A percentile compares a stretch with the other conserved stretches of the same genome.
Conservation (phyloP, 257 asterid species). For the Nicotiana tabacum region DNA sequence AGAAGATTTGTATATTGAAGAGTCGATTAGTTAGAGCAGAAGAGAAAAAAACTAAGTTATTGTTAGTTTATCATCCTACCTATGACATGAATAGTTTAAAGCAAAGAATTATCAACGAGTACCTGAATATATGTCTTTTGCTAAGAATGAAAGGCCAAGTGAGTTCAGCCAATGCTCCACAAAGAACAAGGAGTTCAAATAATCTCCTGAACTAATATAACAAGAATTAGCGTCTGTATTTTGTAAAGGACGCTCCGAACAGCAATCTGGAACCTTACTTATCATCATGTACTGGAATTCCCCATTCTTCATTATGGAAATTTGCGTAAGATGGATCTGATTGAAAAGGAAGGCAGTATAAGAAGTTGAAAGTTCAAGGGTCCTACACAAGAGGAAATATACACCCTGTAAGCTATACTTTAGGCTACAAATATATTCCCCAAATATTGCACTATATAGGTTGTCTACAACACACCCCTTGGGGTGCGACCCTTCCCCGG, state of each 20-base stretch:
- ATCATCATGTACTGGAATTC: slow-evolving; percentile 56
- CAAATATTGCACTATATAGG: too few species aligned
- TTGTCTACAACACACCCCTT: too few species aligned
- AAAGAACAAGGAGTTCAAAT: slow-evolving; percentile 79
- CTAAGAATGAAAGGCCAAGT: slow-evolving; percentile 85
- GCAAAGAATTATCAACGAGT: slow-evolving; percentile 10
- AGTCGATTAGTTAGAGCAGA: too few species aligned
- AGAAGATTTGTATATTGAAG: too few species aligned
- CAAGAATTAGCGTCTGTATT: slow-evolving; percentile 4
- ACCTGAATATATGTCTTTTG: slow-evolving; percentile 70
- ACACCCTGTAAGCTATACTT: too few species aligned
- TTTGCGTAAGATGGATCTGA: slow-evolving; percentile 39
- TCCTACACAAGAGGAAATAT: too few species aligned
- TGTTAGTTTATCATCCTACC: too few species aligned
- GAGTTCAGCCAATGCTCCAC: slow-evolving; percentile 89
- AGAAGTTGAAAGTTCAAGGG: neutral
- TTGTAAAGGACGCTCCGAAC: slow-evolving; percentile 9
- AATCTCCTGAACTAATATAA: slow-evolving; percentile 56
- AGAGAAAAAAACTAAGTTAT: too few species aligned
- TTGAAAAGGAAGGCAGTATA: neutral
- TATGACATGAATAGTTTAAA: neutral
- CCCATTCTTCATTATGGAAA: slow-evolving; percentile 61
- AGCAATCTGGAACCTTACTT: slow-evolving; percentile 39
- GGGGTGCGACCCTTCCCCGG: rapidly evolving
- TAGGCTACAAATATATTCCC: slow-evolving; percentile 11